Conservation (phyloP, 371 early-diverging fungal genomes). For the Entomophthora muscae region DNA sequence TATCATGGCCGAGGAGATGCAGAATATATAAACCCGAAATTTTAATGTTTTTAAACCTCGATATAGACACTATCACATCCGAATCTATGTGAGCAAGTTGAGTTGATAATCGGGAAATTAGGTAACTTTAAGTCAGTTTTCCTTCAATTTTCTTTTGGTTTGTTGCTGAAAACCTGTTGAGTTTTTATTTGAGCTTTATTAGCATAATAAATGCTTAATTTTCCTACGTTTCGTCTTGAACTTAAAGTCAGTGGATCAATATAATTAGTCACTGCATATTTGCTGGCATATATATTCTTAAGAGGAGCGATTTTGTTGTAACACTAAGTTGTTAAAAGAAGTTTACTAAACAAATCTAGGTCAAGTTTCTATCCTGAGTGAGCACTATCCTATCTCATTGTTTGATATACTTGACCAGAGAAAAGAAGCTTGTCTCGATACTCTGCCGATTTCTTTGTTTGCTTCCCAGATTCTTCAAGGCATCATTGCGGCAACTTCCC, state of each 20-base stretch:
- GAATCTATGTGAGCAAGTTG: constrained; percentile 31
- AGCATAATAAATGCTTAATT: too few species aligned
- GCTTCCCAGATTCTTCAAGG: constrained; percentile 32
- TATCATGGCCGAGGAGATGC: too few species aligned
- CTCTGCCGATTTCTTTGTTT: constrained; percentile 28
- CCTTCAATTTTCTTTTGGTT: background rate
- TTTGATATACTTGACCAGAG: background rate
- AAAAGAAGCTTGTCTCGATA: background rate
- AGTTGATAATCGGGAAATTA: constrained; percentile 32
- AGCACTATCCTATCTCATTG: background rate
- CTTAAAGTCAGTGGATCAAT: too few species aligned
- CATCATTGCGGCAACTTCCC: constrained; percentile 12
- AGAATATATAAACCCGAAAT: too few species aligned
- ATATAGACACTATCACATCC: constrained; percentile 23
- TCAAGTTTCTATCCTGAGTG: background rate
- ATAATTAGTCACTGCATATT: too few species aligned
- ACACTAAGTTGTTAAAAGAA: too few species aligned
- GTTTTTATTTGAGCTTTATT: too few species aligned
- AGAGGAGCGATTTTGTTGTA: too few species aligned
- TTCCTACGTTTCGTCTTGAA: too few species aligned
- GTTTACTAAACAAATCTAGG: background rate
- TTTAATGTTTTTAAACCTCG: background rate
- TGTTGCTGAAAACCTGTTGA: background rate
- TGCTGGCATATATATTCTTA: too few species aligned
- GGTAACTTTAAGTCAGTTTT: constrained; percentile 15